Percentiles rank a stretch among this genome's conserved stretches.
These are phyloP conservation scores for Papiliotrema nemorosa DNA, from an alignment of 1,284 basidiomycete species.

Conservation along the genomic window DNA sequence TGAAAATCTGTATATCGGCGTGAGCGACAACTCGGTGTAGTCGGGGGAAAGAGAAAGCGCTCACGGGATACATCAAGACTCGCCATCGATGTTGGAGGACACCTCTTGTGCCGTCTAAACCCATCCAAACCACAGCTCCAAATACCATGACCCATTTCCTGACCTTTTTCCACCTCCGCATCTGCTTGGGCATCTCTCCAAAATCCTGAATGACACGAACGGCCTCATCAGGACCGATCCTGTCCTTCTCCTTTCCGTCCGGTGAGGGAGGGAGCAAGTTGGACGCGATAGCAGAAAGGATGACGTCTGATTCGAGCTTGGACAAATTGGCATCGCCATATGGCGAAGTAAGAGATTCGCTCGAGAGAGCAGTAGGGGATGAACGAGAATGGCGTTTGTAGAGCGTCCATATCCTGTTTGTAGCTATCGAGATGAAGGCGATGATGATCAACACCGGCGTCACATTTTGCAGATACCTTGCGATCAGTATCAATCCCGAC, in stretches of 20 bases:
- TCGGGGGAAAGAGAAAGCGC: no score
- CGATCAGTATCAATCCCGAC: conserved; percentile 3
- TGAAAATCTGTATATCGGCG: conserved; percentile 11
- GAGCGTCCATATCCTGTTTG: no score
- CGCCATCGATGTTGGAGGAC: conserved; percentile 17
- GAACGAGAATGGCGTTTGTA: no score
- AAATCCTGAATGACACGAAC: conserved; percentile 33
- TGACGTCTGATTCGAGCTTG: conserved; percentile 39
- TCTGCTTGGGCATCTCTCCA: conserved; percentile 7
- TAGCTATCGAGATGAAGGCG: conserved; percentile 1
- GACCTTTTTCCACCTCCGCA: conserved; percentile 20
- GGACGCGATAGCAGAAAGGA: conserved; percentile 30
- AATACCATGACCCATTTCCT: conserved; percentile 18
- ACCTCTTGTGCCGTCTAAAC: conserved; percentile 14
- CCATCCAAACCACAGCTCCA: conserved; percentile 29
- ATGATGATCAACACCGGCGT: conserved; percentile 24
- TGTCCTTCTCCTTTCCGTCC: conserved; percentile 2
- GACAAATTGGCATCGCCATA: conserved; percentile 33
- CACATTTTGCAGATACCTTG: conserved; percentile 27
- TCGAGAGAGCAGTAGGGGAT: no score
- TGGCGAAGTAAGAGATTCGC: no score
- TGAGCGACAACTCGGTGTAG: background rate
- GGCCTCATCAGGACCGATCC: conserved; percentile 18
- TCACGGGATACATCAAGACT: conserved; percentile 32
- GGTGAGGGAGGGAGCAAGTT: conserved; percentile 17